phyloP scores from a whole-genome alignment of 2,329 filamentous ascomycete species.

The Pestalotiopsis fici region DNA sequence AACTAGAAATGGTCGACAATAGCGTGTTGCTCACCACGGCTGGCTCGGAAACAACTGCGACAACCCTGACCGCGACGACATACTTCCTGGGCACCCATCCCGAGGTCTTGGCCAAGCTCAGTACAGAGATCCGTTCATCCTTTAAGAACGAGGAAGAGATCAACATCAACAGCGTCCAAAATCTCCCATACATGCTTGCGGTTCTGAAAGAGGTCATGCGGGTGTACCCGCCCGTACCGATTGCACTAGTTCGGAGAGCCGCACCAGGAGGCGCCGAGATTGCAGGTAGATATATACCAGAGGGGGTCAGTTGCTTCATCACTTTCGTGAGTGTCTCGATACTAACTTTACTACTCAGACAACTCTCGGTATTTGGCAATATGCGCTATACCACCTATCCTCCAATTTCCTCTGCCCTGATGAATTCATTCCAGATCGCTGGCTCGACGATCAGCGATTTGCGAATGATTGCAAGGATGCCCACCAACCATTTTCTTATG shows the following conservation, averaged over 20 bases:
- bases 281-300: slow-evolving; percentile 15
- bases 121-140: slow-evolving; percentile 35
- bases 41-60: slow-evolving; percentile 48
- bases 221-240: slow-evolving; percentile 34
- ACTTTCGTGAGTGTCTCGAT: too few species aligned
- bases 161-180: slow-evolving; percentile 27
- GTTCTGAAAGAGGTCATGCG: slow-evolving; percentile 41
- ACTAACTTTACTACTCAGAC: too few species aligned
- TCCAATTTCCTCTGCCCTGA: slow-evolving; percentile 42
- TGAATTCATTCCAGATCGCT: slow-evolving; percentile 33
- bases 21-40: slow-evolving; percentile 22
- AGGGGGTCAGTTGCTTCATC: not conserved
- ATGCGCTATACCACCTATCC: slow-evolving; percentile 34
- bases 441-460: slow-evolving; percentile 6
- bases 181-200: slow-evolving; percentile 38
- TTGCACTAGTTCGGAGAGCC: slow-evolving; percentile 15
- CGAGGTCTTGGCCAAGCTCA: slow-evolving; percentile 29
- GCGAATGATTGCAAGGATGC: slow-evolving; percentile 7
- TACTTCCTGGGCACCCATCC: slow-evolving; percentile 37
- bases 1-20: slow-evolving; percentile 9
- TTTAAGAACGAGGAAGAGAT: slow-evolving; percentile 39
- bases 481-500: slow-evolving; percentile 10
- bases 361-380: too few species aligned
- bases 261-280: slow-evolving; percentile 19
- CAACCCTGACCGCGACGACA: slow-evolving; percentile 39